Conservation (phyloP, 306 rosid species). For the Sophora flavescens region DNA sequence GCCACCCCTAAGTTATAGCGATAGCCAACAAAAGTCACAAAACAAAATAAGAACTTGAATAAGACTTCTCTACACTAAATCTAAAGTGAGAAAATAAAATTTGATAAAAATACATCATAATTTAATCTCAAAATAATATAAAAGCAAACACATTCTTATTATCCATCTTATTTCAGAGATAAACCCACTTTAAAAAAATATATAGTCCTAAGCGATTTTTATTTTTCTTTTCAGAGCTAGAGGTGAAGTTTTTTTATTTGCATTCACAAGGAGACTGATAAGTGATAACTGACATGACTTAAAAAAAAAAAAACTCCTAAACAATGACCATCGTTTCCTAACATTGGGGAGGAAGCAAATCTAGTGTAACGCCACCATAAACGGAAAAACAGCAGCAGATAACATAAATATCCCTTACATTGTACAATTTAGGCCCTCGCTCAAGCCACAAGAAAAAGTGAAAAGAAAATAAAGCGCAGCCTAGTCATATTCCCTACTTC, state of each 20-base stretch:
- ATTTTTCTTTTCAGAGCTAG: neutral
- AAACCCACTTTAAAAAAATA: too few relatives aligned
- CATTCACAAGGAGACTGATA: neutral
- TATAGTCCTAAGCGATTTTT: neutral
- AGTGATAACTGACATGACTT: neutral
- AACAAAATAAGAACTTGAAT: too few relatives aligned
- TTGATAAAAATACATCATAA: too few relatives aligned
- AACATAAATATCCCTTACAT: conserved; percentile 13
- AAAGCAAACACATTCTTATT: too few relatives aligned
- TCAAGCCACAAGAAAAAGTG: neutral
- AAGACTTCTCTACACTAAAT: too few relatives aligned
- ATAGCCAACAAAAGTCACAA: too few relatives aligned
- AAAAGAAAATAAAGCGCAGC: conserved; percentile 30
- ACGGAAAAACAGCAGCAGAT: conserved; percentile 18
- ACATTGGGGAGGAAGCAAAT: conserved; percentile 12
- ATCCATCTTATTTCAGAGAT: too few relatives aligned
- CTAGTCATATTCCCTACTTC: conserved; percentile 25
- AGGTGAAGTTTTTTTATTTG: neutral
- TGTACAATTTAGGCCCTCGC: conserved; percentile 35
- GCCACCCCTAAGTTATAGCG: too few relatives aligned
- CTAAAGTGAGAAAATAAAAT: too few relatives aligned
- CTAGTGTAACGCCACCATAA: conserved; percentile 3
- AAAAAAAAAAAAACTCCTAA: neutral
- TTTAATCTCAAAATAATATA: too few relatives aligned
- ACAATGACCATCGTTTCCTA: conserved; percentile 19